Percentiles rank a stretch among this genome's conserved stretches.
Conservation (phyloP, 108 stramenopile species). For the Craspedostauros australis region DNA sequence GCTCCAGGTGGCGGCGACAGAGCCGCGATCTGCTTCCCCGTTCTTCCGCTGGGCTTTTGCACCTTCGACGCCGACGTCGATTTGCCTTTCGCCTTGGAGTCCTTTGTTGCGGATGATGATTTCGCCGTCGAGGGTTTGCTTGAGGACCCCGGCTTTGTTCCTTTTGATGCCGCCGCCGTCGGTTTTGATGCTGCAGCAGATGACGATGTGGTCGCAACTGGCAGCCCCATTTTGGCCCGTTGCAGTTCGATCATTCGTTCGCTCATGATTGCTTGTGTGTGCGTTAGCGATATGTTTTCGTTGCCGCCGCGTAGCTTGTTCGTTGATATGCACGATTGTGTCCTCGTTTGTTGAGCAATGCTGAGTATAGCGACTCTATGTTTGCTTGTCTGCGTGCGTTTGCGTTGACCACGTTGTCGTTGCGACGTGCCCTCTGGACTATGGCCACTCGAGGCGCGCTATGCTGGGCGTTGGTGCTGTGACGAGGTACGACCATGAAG, state of each 20-base stretch:
- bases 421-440: no score
- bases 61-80: neutral
- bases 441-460: no score
- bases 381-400: no score
- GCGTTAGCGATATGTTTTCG: no score
- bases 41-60: no score
- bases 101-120: neutral
- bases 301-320: no score
- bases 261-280: constrained; percentile 56
- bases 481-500: no score
- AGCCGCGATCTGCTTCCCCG: neutral
- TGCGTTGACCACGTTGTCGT: no score
- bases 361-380: no score
- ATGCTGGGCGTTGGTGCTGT: no score
- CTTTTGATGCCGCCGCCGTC: neutral
- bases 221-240: constrained; percentile 35
- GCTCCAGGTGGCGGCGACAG: neutral
- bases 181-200: constrained; percentile 2
- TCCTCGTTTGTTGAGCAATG: no score
- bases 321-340: no score
- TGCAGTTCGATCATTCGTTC: constrained; percentile 64
- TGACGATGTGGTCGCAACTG: constrained; percentile 10
- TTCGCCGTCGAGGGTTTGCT: neutral
- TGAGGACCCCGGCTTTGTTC: neutral
- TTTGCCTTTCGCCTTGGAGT: constrained; percentile 1